Conservation (phyloP, 768 basidiomycete species). For the Cyathus striatus region DNA sequence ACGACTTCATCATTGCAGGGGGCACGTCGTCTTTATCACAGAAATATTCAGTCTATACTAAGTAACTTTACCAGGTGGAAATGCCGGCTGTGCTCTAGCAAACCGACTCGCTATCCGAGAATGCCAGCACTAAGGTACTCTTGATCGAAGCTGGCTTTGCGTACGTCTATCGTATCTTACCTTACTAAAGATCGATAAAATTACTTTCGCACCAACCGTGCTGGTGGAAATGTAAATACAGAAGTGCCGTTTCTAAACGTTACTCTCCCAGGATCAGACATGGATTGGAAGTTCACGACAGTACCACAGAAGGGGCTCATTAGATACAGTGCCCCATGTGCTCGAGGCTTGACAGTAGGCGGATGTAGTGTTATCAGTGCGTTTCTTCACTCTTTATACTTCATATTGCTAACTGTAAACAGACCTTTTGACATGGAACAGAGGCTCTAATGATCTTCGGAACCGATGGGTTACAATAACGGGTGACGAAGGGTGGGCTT, state of each 20-base stretch:
- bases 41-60: background rate
- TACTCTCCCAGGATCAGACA: slow-evolving; percentile 10
- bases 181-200: too few species aligned
- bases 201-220: too few species aligned
- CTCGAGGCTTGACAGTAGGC: slow-evolving; percentile 19
- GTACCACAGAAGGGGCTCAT: slow-evolving; percentile 17
- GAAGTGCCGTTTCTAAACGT: slow-evolving; percentile 7
- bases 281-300: slow-evolving; percentile 24
- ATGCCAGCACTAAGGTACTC: slow-evolving; percentile 39
- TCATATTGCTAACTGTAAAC: background rate
- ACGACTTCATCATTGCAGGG: slow-evolving; percentile 26
- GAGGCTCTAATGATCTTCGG: slow-evolving; percentile 38
- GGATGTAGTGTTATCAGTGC: slow-evolving; percentile 22
- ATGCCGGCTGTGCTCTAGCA: slow-evolving; percentile 53
- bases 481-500: slow-evolving; percentile 45
- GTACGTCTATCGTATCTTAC: too few species aligned
- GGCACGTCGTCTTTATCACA: slow-evolving; percentile 10
- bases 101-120: slow-evolving; percentile 51
- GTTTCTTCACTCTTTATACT: slow-evolving; percentile 13
- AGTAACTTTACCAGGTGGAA: slow-evolving; percentile 27
- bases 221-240: slow-evolving; percentile 8
- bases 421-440: slow-evolving; percentile 24
- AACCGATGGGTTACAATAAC: slow-evolving; percentile 44
- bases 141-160: slow-evolving; percentile 54
- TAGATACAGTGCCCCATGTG: slow-evolving; percentile 12